These are phyloP conservation scores for Panicum virgatum DNA, from an alignment of 202 grass and related monocot genomes.

Conservation along the genomic window DNA sequence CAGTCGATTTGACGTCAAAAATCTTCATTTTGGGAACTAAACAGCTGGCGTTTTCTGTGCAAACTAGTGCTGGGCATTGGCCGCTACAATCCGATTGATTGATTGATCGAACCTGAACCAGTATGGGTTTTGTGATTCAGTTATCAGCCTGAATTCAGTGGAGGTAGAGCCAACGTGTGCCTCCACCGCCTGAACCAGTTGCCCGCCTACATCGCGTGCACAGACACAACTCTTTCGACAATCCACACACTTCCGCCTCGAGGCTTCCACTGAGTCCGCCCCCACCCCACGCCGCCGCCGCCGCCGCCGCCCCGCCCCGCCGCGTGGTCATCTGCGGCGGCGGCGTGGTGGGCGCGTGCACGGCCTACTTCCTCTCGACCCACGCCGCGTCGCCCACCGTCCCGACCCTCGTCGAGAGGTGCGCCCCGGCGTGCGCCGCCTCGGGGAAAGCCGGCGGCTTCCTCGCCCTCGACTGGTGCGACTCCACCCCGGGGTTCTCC, in stretches of 20 bases:
- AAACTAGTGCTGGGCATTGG: no score
- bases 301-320: conserved; percentile 24
- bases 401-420: conserved; percentile 68
- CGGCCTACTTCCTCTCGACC: conserved; percentile 84
- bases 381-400: conserved; percentile 36
- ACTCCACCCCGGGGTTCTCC: conserved; percentile 56
- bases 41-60: no score
- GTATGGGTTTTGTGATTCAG: no score
- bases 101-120: no score
- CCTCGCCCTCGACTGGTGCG: conserved; percentile 93
- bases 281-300: not conserved
- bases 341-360: conserved; percentile 80
- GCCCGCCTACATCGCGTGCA: no score
- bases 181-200: no score
- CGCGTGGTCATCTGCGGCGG: conserved; percentile 81
- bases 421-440: conserved; percentile 73
- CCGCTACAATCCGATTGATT: no score
- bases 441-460: conserved; percentile 88
- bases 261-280: not conserved
- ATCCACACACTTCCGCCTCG: not conserved
- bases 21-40: no score
- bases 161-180: no score
- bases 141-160: no score
- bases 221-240: not conserved
- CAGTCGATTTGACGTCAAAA: no score